A percentile compares a stretch with the other conserved stretches of the same genome.
phyloP scores from a whole-genome alignment of 2,329 filamentous ascomycete genomes.

The Aspergillus pseudotamarii region DNA sequence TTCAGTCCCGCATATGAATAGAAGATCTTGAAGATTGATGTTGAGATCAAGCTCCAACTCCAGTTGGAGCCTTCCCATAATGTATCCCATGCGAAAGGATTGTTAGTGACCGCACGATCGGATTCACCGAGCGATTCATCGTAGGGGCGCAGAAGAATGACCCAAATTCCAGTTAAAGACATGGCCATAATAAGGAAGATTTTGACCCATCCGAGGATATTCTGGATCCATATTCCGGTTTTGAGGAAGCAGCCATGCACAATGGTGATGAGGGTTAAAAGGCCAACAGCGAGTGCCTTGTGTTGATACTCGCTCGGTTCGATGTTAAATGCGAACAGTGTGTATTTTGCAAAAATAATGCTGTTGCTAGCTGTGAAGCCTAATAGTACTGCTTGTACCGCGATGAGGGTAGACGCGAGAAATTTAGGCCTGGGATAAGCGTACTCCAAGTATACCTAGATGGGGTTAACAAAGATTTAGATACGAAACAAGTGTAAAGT shows the following conservation, averaged over 20 bases:
- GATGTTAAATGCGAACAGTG: constrained; percentile 60
- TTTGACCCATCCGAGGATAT: constrained; percentile 65
- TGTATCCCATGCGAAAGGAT: constrained; percentile 49
- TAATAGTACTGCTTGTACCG: constrained; percentile 64
- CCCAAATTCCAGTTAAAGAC: constrained; percentile 62
- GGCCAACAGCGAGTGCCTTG: constrained; percentile 59
- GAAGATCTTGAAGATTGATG: constrained; percentile 64
- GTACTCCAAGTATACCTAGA: constrained; percentile 69
- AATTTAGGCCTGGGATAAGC: constrained; percentile 66
- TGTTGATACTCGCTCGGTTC: constrained; percentile 55
- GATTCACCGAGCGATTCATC: constrained; percentile 12
- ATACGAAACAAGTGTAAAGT: constrained; percentile 22
- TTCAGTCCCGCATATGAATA: constrained; percentile 69
- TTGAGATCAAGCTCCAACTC: constrained; percentile 69
- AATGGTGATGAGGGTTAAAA: constrained; percentile 60
- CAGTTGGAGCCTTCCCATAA: constrained; percentile 69
- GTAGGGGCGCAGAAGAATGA: constrained; percentile 53
- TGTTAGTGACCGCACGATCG: neutral
- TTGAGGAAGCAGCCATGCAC: constrained; percentile 62
- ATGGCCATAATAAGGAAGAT: constrained; percentile 63
- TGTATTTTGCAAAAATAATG: constrained; percentile 69
- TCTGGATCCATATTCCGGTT: constrained; percentile 63
- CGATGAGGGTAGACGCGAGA: constrained; percentile 65
- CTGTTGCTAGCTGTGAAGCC: constrained; percentile 72
- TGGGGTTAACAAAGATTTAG: constrained; percentile 25